Conservation (phyloP, 139 green algal species). For the Volvox reticuliferus region DNA sequence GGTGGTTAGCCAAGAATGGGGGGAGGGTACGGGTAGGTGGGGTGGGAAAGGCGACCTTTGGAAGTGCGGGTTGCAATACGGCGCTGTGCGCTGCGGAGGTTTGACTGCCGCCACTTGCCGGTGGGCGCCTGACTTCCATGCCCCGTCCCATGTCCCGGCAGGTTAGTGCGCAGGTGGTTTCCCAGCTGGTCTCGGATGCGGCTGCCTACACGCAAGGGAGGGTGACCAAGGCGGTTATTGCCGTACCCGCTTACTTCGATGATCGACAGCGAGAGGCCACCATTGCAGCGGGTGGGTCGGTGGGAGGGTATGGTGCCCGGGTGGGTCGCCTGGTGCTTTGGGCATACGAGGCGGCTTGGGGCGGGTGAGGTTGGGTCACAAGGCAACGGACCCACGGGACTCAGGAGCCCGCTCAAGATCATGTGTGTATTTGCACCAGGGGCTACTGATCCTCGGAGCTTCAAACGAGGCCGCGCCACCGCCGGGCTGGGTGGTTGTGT, state of each 20-base stretch:
- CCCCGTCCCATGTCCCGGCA: slow-evolving; percentile 40
- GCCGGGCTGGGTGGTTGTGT: too few species aligned
- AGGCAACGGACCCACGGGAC: neutral
- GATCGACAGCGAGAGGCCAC: slow-evolving; percentile 85
- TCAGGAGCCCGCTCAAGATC: too few species aligned
- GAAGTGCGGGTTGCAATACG: too few species aligned
- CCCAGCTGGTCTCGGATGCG: slow-evolving; percentile 76
- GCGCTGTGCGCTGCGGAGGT: too few species aligned
- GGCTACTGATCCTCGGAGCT: too few species aligned
- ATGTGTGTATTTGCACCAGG: too few species aligned
- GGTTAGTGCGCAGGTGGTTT: slow-evolving; percentile 64
- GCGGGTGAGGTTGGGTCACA: too few species aligned
- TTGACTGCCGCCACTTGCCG: too few species aligned
- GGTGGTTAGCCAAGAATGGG: too few species aligned
- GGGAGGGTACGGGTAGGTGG: too few species aligned
- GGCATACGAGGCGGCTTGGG: neutral
- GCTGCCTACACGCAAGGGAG: slow-evolving; percentile 13
- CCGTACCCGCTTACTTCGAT: slow-evolving; percentile 93
- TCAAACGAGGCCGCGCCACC: too few species aligned
- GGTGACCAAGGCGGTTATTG: slow-evolving; percentile 88
- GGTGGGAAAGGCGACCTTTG: too few species aligned
- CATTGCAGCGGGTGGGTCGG: slow-evolving; percentile 64
- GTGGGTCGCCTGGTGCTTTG: neutral
- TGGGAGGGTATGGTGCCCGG: neutral
- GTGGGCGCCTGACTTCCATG: neutral